Evolutionary conservation across 495 filamentous ascomycete species (phyloP).

Genomic region (Aspergillus nidulans): DNA sequence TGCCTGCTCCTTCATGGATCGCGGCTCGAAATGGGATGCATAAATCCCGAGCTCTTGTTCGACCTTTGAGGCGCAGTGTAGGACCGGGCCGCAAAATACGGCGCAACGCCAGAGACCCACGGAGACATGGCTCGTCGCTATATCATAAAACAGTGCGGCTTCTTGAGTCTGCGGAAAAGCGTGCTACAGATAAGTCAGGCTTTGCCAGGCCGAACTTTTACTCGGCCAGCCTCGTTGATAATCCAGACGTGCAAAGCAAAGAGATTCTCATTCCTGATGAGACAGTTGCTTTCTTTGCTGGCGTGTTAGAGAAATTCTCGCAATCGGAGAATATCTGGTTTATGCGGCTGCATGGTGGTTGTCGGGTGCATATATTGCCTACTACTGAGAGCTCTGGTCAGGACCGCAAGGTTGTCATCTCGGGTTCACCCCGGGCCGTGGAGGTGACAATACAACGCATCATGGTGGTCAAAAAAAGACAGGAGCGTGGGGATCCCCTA

Average conservation of each 20-base stretch:
- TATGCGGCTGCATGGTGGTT: slow-evolving; percentile 33
- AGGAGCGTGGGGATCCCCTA: slow-evolving; percentile 27
- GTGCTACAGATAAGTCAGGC: background rate
- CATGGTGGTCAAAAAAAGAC: slow-evolving; percentile 18
- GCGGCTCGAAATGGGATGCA: background rate
- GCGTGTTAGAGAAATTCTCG: slow-evolving; percentile 20
- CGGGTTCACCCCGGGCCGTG: slow-evolving; percentile 29
- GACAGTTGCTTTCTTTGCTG: slow-evolving; percentile 32
- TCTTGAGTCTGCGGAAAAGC: background rate
- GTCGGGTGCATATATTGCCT: slow-evolving; percentile 34
- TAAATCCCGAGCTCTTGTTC: background rate
- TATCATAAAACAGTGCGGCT: background rate
- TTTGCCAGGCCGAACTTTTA: background rate
- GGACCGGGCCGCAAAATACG: background rate
- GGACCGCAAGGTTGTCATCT: slow-evolving; percentile 32
- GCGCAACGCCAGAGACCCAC: too few relatives aligned
- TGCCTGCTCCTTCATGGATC: background rate
- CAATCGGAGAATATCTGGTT: slow-evolving; percentile 38
- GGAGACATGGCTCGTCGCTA: too few relatives aligned
- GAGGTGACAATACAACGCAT: slow-evolving; percentile 29
- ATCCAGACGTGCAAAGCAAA: slow-evolving; percentile 16
- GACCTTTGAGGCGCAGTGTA: background rate
- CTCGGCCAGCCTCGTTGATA: background rate
- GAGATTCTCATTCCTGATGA: slow-evolving; percentile 38
- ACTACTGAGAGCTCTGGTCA: slow-evolving; percentile 29